Percentiles rank a stretch among this genome's conserved stretches.
These are phyloP conservation scores for Candida railenensis DNA, from an alignment of 805 yeast genomes.

Conservation along the genomic window DNA sequence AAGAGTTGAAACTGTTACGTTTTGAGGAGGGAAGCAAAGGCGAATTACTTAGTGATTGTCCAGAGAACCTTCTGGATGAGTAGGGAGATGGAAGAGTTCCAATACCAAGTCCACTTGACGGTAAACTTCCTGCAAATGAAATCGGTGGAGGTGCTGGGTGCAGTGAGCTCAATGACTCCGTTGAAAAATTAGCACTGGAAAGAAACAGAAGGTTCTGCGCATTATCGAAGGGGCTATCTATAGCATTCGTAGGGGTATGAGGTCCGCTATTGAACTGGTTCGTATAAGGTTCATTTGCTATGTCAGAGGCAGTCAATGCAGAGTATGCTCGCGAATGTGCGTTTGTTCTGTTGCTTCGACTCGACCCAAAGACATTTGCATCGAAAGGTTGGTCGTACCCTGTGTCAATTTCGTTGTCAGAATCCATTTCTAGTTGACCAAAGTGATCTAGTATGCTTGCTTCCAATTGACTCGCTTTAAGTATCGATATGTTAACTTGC, in stretches of 20 bases:
- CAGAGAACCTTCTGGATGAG: constrained; percentile 17
- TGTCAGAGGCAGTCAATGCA: not conserved
- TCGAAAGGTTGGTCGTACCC: not conserved
- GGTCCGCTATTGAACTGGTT: constrained; percentile 1
- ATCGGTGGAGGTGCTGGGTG: constrained; percentile 10
- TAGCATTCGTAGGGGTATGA: constrained; percentile 4
- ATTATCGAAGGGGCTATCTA: constrained; percentile 4
- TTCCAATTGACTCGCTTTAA: too few species aligned
- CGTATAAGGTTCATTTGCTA: not conserved
- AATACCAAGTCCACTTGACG: not conserved
- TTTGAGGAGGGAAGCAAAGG: constrained; percentile 10
- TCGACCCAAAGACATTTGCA: not conserved
- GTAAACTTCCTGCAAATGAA: constrained; percentile 2
- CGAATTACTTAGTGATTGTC: constrained; percentile 18
- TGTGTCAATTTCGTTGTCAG: not conserved
- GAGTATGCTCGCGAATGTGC: constrained; percentile 1
- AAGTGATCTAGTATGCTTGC: too few species aligned
- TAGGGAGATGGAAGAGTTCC: not conserved
- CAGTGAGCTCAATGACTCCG: constrained; percentile 24
- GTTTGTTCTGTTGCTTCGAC: not conserved
- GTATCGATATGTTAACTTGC: not conserved
- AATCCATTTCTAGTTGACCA: not conserved
- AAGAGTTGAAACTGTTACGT: not conserved
- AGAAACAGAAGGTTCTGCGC: constrained; percentile 27
- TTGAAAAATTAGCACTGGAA: constrained; percentile 40